These are phyloP conservation scores for Candida coleopterorum DNA, from an alignment of 805 yeast species.

Conservation along the genomic window DNA sequence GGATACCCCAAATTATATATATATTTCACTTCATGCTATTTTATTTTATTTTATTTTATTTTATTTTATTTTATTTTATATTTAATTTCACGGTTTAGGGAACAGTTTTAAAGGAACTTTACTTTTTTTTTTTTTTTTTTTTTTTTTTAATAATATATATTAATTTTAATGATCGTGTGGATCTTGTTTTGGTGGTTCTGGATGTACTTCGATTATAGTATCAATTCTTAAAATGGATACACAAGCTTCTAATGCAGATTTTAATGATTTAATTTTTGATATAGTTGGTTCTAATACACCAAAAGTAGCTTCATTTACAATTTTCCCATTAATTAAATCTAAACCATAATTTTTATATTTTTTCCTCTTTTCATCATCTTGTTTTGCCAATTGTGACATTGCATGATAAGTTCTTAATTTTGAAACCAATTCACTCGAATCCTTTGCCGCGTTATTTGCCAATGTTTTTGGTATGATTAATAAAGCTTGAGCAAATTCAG, in stretches of 20 bases:
- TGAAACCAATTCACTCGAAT: constrained; percentile 89
- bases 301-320: constrained; percentile 73
- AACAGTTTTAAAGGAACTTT: neutral
- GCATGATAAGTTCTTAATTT: constrained; percentile 95
- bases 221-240: constrained; percentile 95
- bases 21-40: neutral
- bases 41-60: neutral
- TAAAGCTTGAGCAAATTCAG: constrained; percentile 91
- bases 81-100: neutral
- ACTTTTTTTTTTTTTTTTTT: neutral
- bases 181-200: constrained; percentile 89
- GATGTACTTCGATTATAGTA: constrained; percentile 96
- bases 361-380: constrained; percentile 79
- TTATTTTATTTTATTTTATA: neutral
- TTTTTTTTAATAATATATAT: neutral
- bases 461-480: constrained; percentile 92
- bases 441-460: constrained; percentile 97
- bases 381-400: constrained; percentile 81
- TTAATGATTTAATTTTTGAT: constrained; percentile 86
- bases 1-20: neutral
- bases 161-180: constrained; percentile 69
- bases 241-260: constrained; percentile 97
- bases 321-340: constrained; percentile 86
- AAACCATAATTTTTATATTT: constrained; percentile 88
- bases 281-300: constrained; percentile 97